Evolutionary conservation across 768 basidiomycete genomes (phyloP).

Genomic region (Xerocomellus dryophilus): DNA sequence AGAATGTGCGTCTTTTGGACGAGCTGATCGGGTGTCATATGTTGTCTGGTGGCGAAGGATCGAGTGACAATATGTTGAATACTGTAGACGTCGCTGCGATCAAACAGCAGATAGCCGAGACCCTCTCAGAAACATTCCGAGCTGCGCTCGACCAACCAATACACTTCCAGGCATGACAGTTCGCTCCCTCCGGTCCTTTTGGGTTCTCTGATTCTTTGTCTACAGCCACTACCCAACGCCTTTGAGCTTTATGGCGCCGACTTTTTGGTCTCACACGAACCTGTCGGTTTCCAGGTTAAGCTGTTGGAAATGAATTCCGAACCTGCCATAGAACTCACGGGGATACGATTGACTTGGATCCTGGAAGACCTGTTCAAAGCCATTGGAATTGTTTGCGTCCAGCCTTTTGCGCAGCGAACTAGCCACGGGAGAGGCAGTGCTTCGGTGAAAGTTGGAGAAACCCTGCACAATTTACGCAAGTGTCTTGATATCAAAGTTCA

Average conservation of each 20-base stretch:
- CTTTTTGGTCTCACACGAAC: slow-evolving; percentile 64
- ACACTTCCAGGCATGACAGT: slow-evolving; percentile 69
- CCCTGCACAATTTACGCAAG: slow-evolving; percentile 55
- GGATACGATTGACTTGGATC: slow-evolving; percentile 75
- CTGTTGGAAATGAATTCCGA: slow-evolving; percentile 93
- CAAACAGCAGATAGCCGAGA: slow-evolving; percentile 56
- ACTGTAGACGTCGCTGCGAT: slow-evolving; percentile 47
- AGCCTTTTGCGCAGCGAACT: slow-evolving; percentile 47
- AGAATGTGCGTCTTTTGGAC: slow-evolving; percentile 71
- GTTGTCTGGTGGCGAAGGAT: slow-evolving; percentile 33
- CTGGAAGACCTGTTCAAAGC: slow-evolving; percentile 76
- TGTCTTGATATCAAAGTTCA: slow-evolving; percentile 60
- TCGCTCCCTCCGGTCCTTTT: background rate
- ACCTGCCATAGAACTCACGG: slow-evolving; percentile 93
- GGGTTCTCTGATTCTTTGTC: background rate
- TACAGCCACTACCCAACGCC: slow-evolving; percentile 79
- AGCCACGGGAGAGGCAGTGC: background rate
- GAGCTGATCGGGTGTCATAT: slow-evolving; percentile 72
- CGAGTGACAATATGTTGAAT: slow-evolving; percentile 20
- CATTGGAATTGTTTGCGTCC: slow-evolving; percentile 64
- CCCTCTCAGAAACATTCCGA: slow-evolving; percentile 78
- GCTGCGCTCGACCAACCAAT: slow-evolving; percentile 80
- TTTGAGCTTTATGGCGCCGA: slow-evolving; percentile 97
- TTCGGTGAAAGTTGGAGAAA: slow-evolving; percentile 54
- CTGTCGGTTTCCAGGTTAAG: slow-evolving; percentile 52